phyloP scores from a whole-genome alignment of 2,329 filamentous ascomycete genomes.

The Botryosphaeria dothidea region DNA sequence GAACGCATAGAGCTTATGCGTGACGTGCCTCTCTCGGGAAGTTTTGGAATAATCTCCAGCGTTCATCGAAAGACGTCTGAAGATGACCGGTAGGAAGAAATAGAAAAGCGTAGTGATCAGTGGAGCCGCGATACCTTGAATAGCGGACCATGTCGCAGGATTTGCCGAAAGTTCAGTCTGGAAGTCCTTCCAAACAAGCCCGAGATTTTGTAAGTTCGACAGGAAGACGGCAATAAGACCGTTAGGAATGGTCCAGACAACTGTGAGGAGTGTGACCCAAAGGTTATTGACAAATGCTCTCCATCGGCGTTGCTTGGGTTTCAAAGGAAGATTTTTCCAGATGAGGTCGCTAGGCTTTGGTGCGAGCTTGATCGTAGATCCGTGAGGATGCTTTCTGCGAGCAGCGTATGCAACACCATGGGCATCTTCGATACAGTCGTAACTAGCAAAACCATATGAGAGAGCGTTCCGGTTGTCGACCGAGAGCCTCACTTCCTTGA shows the following conservation, averaged over 20 bases:
- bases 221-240: conserved; percentile 92
- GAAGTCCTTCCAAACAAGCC: conserved; percentile 74
- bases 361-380: conserved; percentile 75
- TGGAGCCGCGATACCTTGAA: conserved; percentile 90
- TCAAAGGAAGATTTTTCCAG: conserved; percentile 87
- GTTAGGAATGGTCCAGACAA: conserved; percentile 90
- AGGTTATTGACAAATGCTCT: conserved; percentile 77
- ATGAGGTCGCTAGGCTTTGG: conserved; percentile 90
- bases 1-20: conserved; percentile 88
- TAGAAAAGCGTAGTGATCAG: conserved; percentile 87
- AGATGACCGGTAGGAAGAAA: conserved; percentile 83
- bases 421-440: conserved; percentile 82
- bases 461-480: conserved; percentile 86
- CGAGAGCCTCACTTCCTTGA: conserved; percentile 78
- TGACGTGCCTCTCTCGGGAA: conserved; percentile 85
- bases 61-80: conserved; percentile 79
- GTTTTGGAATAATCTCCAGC: conserved; percentile 92
- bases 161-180: conserved; percentile 63
- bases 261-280: conserved; percentile 78
- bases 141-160: conserved; percentile 73
- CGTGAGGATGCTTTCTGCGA: conserved; percentile 77
- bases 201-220: conserved; percentile 80
- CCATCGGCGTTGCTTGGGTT: conserved; percentile 66
- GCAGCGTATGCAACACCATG: conserved; percentile 83
- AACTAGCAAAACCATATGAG: conserved; percentile 93